These are phyloP conservation scores for Kluyveromyces starmeri DNA, from an alignment of 805 yeast genomes.

Conservation along the genomic window DNA sequence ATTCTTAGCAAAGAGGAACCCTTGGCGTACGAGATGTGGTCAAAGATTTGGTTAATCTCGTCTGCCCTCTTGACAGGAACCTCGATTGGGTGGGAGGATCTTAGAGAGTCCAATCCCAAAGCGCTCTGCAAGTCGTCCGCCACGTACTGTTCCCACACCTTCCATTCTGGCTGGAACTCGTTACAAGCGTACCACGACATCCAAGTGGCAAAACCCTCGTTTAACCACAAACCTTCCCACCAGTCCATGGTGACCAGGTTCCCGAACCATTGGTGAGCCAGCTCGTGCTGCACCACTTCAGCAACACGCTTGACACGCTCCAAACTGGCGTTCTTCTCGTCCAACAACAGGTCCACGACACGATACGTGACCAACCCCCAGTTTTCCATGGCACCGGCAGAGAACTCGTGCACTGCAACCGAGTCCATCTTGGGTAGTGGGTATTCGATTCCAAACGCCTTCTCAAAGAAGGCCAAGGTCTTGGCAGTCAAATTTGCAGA, in stretches of 20 bases:
- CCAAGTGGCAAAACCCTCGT: conserved; percentile 88
- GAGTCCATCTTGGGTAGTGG: conserved; percentile 76
- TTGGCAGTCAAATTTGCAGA: conserved; percentile 70
- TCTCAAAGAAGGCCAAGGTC: conserved; percentile 64
- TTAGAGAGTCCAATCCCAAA: conserved; percentile 62
- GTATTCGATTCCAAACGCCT: conserved; percentile 64
- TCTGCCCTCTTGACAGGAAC: conserved; percentile 72
- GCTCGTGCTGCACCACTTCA: conserved; percentile 80
- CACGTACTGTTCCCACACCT: conserved; percentile 78
- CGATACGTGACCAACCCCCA: conserved; percentile 76
- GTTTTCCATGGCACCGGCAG: conserved; percentile 88
- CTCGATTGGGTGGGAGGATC: conserved; percentile 81
- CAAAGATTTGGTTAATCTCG: conserved; percentile 78
- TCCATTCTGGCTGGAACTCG: conserved; percentile 73
- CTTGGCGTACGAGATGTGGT: conserved; percentile 73
- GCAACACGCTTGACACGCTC: conserved; percentile 65
- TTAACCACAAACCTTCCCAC: conserved; percentile 88
- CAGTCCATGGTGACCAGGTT: conserved; percentile 85
- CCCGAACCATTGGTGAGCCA: conserved; percentile 92
- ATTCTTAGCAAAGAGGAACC: conserved; percentile 74
- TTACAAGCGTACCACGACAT: conserved; percentile 83
- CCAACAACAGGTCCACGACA: conserved; percentile 64
- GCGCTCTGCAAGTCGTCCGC: conserved; percentile 70
- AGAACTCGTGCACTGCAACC: conserved; percentile 75
- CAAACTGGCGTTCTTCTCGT: conserved; percentile 59